Percentiles rank a stretch among this genome's conserved stretches.
phyloP scores from a whole-genome alignment of 2,329 filamentous ascomycete genomes.

The Onygena corvina region DNA sequence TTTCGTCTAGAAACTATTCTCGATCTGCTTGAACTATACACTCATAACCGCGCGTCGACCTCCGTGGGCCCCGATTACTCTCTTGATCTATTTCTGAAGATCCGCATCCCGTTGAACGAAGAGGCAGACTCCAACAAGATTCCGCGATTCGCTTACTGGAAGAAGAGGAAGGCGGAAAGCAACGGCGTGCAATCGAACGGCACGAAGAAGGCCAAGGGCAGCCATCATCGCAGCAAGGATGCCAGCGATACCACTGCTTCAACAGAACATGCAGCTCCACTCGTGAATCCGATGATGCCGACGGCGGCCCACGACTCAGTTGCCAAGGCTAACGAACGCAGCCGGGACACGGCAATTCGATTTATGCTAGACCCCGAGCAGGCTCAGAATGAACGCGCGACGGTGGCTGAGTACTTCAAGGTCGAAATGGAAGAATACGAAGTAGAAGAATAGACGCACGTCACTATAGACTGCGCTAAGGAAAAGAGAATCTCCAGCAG shows the following conservation, averaged over 20 bases:
- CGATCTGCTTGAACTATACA: slow-evolving; percentile 85
- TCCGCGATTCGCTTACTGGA: slow-evolving; percentile 52
- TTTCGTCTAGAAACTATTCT: slow-evolving; percentile 62
- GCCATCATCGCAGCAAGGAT: slow-evolving; percentile 9
- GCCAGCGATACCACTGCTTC: slow-evolving; percentile 17
- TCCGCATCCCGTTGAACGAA: slow-evolving; percentile 77
- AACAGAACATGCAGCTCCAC: slow-evolving; percentile 20
- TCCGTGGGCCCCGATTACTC: slow-evolving; percentile 60
- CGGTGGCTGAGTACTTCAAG: slow-evolving; percentile 56
- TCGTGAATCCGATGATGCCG: slow-evolving; percentile 33
- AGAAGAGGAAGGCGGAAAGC: slow-evolving; percentile 18
- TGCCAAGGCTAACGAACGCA: slow-evolving; percentile 32
- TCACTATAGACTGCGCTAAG: no score
- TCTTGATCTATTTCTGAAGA: slow-evolving; percentile 66
- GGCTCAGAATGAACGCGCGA: slow-evolving; percentile 57
- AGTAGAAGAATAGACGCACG: slow-evolving; percentile 27
- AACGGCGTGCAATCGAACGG: slow-evolving; percentile 18
- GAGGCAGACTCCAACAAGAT: slow-evolving; percentile 54
- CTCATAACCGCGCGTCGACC: slow-evolving; percentile 64
- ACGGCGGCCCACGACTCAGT: slow-evolving; percentile 36
- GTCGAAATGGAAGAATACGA: slow-evolving; percentile 60
- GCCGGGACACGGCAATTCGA: slow-evolving; percentile 62
- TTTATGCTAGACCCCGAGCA: slow-evolving; percentile 77
- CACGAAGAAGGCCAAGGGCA: slow-evolving; percentile 14
- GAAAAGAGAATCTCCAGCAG: neutral